Evolutionary conservation across 192 early-diverging fungal genomes (phyloP).

Genomic region (Coemansia sp.): DNA sequence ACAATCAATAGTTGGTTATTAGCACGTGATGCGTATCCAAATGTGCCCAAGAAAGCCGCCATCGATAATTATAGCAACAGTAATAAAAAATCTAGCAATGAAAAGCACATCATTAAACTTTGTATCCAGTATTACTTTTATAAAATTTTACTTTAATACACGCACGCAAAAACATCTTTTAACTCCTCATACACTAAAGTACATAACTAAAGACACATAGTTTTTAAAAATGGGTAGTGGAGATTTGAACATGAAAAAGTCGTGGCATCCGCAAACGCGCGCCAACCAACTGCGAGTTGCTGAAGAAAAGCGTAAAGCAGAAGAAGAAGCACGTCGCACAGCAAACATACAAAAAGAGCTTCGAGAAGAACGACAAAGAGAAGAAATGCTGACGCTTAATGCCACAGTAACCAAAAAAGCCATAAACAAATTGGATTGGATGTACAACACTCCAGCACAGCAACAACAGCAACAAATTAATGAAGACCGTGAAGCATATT

Average conservation of each 20-base stretch:
- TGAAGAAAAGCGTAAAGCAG: slow-evolving; percentile 70
- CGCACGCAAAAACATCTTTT: neutral
- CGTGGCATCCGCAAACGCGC: slow-evolving; percentile 92
- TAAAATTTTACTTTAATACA: neutral
- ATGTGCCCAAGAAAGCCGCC: no score
- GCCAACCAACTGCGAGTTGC: slow-evolving; percentile 68
- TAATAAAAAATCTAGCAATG: no score
- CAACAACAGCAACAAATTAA: slow-evolving; percentile 46
- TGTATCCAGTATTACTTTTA: no score
- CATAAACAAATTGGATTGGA: slow-evolving; percentile 90
- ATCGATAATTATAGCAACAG: no score
- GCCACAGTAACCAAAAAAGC: slow-evolving; percentile 65
- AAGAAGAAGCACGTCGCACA: slow-evolving; percentile 82
- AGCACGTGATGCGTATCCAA: no score
- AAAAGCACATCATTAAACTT: no score
- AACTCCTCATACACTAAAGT: neutral
- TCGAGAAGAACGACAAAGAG: slow-evolving; percentile 82
- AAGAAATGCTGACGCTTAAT: slow-evolving; percentile 78
- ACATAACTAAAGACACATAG: neutral
- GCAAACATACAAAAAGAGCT: slow-evolving; percentile 89
- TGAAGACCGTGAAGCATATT: slow-evolving; percentile 81
- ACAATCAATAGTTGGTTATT: no score
- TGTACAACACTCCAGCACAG: slow-evolving; percentile 71
- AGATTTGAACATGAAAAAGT: slow-evolving; percentile 88
- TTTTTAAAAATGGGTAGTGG: slow-evolving; percentile 43